Evolutionary conservation across 306 rosid species (phyloP), one percentile per base, ranked within the genome.

Genomic region (Glycyrrhiza uralensis): DNA sequence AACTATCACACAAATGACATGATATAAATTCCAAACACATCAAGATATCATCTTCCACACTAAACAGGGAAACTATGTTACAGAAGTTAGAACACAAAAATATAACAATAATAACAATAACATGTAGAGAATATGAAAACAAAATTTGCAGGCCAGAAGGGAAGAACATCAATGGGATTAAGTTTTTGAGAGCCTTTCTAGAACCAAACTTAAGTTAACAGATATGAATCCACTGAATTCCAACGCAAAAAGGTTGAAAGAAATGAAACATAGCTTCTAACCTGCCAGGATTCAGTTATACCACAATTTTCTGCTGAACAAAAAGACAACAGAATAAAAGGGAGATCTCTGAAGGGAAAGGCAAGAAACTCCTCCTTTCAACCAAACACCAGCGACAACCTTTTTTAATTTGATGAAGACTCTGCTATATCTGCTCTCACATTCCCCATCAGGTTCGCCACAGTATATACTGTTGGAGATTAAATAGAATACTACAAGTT

Each of bases 361-460:
- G 69, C 69, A 62, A 68, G 57, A 54, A 75, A 13, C 55, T 60
- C 50, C 30, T 63, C 19, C 66, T 62, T 56, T 15, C 24, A 42
- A 75, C 51, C 12, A 54, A 60, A 50, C 66, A 57, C 58, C 19
- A 66, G 75, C 13, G 52, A 76, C 72, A 77, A 76, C 63, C 72
- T 66, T 84, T 81, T 49, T 52, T 59, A 77, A 76, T 74, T 71
- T 56, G 78, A 49, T 41, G 79, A 76, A 73, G 79, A 83, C 47
- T 54, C 75, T 80, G 89, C 65, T 85, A 82, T n/a, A 33, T 55
- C 63, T 90, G 90, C 81, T 81, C 80, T 81, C 83, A 86, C 85
- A 84, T 87, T 90, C 90, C 85, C 85, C 83, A 88, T 90, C 93
- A 84, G 75, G 44, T 30, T 69, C 36, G 65, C 66, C 65, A n/a